Evolutionary conservation across 176 grass and related monocot species (phyloP).

Genomic region (Musa acuminata): DNA sequence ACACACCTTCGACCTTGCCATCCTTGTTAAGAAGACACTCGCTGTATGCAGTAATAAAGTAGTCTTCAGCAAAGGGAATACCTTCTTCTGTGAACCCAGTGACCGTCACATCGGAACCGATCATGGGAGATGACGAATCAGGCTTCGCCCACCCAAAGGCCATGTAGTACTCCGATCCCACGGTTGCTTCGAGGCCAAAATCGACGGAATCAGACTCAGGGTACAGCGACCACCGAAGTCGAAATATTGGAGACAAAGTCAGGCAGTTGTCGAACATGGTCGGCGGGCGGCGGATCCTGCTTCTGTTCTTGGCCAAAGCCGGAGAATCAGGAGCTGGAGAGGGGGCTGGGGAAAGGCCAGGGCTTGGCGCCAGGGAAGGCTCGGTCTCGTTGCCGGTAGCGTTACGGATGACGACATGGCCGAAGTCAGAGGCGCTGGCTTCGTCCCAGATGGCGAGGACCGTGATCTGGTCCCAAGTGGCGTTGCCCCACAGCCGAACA

Average conservation of each 20-base stretch:
- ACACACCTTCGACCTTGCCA: constrained; percentile 56
- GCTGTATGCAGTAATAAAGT: constrained; percentile 54
- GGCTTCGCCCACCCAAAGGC: constrained; percentile 77
- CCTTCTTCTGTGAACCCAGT: constrained; percentile 77
- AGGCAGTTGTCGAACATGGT: constrained; percentile 81
- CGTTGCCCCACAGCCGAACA: constrained; percentile 44
- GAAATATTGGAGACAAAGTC: constrained; percentile 42
- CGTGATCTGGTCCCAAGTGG: constrained; percentile 53
- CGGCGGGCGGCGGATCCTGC: constrained; percentile 22
- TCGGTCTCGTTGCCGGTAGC: constrained; percentile 1
- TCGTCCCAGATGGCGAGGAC: constrained; percentile 77
- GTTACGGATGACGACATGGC: constrained; percentile 43
- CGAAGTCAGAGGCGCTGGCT: constrained; percentile 82
- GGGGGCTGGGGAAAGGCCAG: constrained; percentile 5
- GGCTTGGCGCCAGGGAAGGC: not conserved
- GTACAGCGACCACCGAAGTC: constrained; percentile 76
- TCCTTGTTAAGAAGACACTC: constrained; percentile 58
- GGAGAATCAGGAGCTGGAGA: not conserved
- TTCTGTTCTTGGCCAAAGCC: not conserved
- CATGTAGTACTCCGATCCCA: constrained; percentile 88
- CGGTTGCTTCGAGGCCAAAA: constrained; percentile 59
- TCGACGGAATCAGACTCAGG: constrained; percentile 50
- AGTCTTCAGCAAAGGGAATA: constrained; percentile 73
- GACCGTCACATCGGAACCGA: constrained; percentile 58
- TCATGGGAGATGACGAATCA: constrained; percentile 33